phyloP scores from a whole-genome alignment of 1,139 yeast genomes.

The Kluyveromyces sp. region DNA sequence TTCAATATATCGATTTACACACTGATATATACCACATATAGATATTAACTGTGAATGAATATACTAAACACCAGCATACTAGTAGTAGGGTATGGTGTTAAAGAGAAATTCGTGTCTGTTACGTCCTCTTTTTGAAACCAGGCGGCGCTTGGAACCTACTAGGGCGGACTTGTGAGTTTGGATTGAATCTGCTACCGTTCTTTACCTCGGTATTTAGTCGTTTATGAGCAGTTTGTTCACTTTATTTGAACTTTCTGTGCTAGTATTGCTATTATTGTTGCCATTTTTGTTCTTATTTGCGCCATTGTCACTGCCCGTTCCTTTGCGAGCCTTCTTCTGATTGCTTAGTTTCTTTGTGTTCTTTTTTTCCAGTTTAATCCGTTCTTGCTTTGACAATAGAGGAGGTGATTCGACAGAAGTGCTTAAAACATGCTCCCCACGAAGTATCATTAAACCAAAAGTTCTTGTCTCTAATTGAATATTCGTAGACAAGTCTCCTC shows the following conservation, averaged over 20 bases:
- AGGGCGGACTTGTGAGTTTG: conserved; percentile 21
- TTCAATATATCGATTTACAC: too few species aligned
- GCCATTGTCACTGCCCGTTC: conserved; percentile 6
- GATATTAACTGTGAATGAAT: too few species aligned
- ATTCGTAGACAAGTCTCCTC: conserved; percentile 16
- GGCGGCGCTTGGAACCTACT: conserved; percentile 38
- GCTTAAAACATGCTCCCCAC: conserved; percentile 88
- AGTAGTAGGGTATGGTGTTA: not conserved
- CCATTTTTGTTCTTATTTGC: conserved; percentile 11
- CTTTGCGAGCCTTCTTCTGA: conserved; percentile 15
- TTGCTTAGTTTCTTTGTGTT: conserved; percentile 21
- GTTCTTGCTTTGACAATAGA: conserved; percentile 36
- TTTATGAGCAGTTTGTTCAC: not conserved
- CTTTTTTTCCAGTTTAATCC: conserved; percentile 21
- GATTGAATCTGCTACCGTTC: conserved; percentile 15
- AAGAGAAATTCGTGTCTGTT: conserved; percentile 1
- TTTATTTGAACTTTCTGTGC: conserved; percentile 5
- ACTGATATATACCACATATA: too few species aligned
- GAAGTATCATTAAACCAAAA: conserved; percentile 70
- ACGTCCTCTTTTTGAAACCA: conserved; percentile 30
- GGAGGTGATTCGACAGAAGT: conserved; percentile 79
- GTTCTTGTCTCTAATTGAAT: conserved; percentile 44
- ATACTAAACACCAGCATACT: too few species aligned
- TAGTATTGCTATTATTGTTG: conserved; percentile 13
- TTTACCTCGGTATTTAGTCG: not conserved